These are phyloP conservation scores for Exophiala viscosa DNA, from an alignment of 2,329 filamentous ascomycete species.

Conservation along the genomic window DNA sequence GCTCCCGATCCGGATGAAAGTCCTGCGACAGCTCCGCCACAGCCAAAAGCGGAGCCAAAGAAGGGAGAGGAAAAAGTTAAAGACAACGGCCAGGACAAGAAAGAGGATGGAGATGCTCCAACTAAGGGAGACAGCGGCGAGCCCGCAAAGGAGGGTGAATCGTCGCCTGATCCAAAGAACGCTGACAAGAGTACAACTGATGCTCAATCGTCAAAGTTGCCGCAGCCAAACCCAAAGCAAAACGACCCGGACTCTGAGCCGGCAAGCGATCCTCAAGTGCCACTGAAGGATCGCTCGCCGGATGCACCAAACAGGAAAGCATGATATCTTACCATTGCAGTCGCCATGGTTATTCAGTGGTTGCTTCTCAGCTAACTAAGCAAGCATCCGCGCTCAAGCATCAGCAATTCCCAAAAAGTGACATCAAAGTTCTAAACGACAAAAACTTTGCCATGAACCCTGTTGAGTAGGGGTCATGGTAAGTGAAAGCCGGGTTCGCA, in stretches of 20 bases:
- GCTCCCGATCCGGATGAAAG: slow-evolving; percentile 24
- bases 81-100: not conserved
- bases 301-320: not conserved
- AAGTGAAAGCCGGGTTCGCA: too few relatives aligned
- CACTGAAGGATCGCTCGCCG: slow-evolving; percentile 11
- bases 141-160: too few relatives aligned
- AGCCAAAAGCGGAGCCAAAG: slow-evolving; percentile 15
- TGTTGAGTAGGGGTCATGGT: too few relatives aligned
- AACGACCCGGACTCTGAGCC: slow-evolving; percentile 15
- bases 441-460: too few relatives aligned
- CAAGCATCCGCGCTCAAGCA: too few relatives aligned
- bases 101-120: not conserved
- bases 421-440: too few relatives aligned
- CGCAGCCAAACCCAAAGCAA: not conserved
- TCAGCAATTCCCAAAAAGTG: too few relatives aligned
- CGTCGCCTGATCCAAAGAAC: too few relatives aligned
- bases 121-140: not conserved
- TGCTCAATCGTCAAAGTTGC: not conserved
- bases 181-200: too few relatives aligned
- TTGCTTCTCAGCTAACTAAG: too few relatives aligned
- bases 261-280: slow-evolving; percentile 16
- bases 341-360: too few relatives aligned
- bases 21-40: slow-evolving; percentile 23
- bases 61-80: slow-evolving; percentile 1
- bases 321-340: too few relatives aligned